These are phyloP conservation scores for Nicotiana sylvestris DNA, from an alignment of 257 asterid species.

Conservation along the genomic window DNA sequence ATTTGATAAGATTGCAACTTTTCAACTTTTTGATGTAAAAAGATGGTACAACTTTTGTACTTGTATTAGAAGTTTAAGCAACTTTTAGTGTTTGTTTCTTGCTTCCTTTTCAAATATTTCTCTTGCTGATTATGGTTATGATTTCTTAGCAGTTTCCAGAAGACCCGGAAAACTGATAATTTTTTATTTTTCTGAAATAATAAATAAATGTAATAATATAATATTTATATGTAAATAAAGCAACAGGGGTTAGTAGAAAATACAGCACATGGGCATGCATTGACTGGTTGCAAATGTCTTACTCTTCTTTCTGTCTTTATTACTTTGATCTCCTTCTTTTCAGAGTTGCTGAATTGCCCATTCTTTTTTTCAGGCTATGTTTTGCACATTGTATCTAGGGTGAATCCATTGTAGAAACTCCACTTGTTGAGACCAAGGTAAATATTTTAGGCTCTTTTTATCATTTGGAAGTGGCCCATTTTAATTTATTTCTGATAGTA, in stretches of 20 bases:
- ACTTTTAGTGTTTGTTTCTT: conserved; percentile 15
- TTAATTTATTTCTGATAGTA: conserved; percentile 5
- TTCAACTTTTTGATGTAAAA: conserved; percentile 29
- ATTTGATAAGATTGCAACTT: conserved; percentile 29
- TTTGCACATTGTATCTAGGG: conserved; percentile 14
- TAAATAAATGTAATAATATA: conserved; percentile 9
- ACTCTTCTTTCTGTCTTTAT: neutral
- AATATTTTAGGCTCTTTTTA: neutral
- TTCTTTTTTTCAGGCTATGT: conserved; percentile 28
- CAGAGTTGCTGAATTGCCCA: conserved; percentile 25
- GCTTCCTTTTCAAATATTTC: conserved; percentile 10
- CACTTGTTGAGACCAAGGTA: conserved; percentile 36
- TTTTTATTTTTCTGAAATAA: neutral
- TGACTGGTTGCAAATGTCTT: neutral
- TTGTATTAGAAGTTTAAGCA: conserved; percentile 25
- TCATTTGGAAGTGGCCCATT: conserved; percentile 11
- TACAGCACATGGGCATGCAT: conserved; percentile 45
- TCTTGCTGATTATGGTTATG: conserved; percentile 40
- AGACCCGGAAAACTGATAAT: conserved; percentile 21
- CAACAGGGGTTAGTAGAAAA: conserved; percentile 18
- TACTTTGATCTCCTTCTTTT: neutral
- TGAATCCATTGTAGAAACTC: conserved; percentile 28
- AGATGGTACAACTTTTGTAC: conserved; percentile 33
- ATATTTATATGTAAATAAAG: neutral
- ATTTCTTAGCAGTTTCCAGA: conserved; percentile 33